phyloP scores from a whole-genome alignment of 2,329 filamentous ascomycete genomes.

The Ascochyta viciae-villosae region DNA sequence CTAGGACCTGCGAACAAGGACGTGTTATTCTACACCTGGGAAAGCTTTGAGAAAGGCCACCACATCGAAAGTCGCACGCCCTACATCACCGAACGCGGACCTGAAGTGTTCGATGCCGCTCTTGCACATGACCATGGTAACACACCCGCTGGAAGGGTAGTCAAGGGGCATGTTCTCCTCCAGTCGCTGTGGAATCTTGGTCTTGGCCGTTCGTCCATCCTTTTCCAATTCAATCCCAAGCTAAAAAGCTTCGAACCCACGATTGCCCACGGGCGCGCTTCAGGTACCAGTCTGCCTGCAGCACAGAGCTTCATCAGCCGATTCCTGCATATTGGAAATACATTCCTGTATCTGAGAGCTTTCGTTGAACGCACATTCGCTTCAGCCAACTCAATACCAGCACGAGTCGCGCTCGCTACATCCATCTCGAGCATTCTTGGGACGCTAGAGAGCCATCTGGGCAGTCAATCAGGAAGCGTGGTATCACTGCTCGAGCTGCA shows the following conservation, averaged over 20 bases:
- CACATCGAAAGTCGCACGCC: slow-evolving; percentile 53
- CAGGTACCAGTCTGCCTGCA: slow-evolving; percentile 58
- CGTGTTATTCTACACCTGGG: slow-evolving; percentile 69
- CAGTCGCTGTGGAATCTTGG: slow-evolving; percentile 69
- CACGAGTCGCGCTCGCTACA: slow-evolving; percentile 52
- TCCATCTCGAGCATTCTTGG: slow-evolving; percentile 50
- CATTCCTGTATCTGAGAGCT: slow-evolving; percentile 43
- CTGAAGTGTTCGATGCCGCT: slow-evolving; percentile 70
- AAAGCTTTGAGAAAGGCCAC: slow-evolving; percentile 63
- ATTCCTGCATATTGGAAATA: slow-evolving; percentile 50
- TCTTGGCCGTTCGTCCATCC: slow-evolving; percentile 73
- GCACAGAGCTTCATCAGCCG: slow-evolving; percentile 61
- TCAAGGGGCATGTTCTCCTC: slow-evolving; percentile 49
- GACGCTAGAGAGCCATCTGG: slow-evolving; percentile 51
- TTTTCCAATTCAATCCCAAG: slow-evolving; percentile 69
- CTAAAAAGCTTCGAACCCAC: slow-evolving; percentile 60
- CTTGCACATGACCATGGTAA: slow-evolving; percentile 51
- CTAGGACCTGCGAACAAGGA: slow-evolving; percentile 41
- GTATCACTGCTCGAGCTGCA: slow-evolving; percentile 53
- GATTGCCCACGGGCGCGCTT: slow-evolving; percentile 55
- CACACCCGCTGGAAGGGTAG: slow-evolving; percentile 47
- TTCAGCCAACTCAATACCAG: slow-evolving; percentile 45
- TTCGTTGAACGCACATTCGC: slow-evolving; percentile 49
- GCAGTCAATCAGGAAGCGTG: slow-evolving; percentile 33
- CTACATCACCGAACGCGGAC: slow-evolving; percentile 74